Percentiles rank a stretch among this genome's conserved stretches.
Evolutionary conservation across 768 basidiomycete species (phyloP).

Genomic region (Boletus vermiculosoides): DNA sequence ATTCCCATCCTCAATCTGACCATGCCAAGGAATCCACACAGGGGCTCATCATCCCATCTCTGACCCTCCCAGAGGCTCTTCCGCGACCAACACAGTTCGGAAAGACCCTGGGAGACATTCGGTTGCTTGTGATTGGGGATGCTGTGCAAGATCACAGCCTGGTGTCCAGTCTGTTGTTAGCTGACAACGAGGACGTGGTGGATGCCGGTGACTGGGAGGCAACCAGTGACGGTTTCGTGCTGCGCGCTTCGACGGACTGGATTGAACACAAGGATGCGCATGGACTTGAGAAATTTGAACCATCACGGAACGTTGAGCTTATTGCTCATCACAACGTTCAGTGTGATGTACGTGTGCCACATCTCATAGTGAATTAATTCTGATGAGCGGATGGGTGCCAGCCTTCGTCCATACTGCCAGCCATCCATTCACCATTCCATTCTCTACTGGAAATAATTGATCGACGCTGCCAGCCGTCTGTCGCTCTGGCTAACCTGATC

Average conservation of each 20-base stretch:
- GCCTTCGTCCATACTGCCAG: slow-evolving; percentile 36
- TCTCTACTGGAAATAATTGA: slow-evolving; percentile 53
- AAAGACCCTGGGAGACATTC: slow-evolving; percentile 62
- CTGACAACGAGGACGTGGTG: slow-evolving; percentile 68
- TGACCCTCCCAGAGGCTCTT: slow-evolving; percentile 61
- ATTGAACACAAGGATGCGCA: slow-evolving; percentile 62
- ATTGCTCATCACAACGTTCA: slow-evolving; percentile 45
- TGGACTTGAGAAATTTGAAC: slow-evolving; percentile 65
- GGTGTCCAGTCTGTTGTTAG: slow-evolving; percentile 49
- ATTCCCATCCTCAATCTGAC: slow-evolving; percentile 44
- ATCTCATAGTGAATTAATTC: slow-evolving; percentile 1
- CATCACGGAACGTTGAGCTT: slow-evolving; percentile 63
- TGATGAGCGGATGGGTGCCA: slow-evolving; percentile 17
- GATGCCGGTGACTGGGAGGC: slow-evolving; percentile 61
- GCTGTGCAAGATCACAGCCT: slow-evolving; percentile 34
- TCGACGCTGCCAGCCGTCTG: slow-evolving; percentile 50
- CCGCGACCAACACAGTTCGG: slow-evolving; percentile 64
- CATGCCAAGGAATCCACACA: slow-evolving; percentile 41
- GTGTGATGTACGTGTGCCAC: slow-evolving; percentile 42
- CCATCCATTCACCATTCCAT: slow-evolving; percentile 58
- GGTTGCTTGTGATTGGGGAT: slow-evolving; percentile 54
- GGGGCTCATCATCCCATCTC: slow-evolving; percentile 68
- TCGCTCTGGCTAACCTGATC: slow-evolving; percentile 49
- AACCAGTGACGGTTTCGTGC: slow-evolving; percentile 40
- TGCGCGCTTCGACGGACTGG: slow-evolving; percentile 71